Evolutionary conservation across 2,329 filamentous ascomycete species (phyloP).

Genomic region (Teratosphaeria gauchensis): DNA sequence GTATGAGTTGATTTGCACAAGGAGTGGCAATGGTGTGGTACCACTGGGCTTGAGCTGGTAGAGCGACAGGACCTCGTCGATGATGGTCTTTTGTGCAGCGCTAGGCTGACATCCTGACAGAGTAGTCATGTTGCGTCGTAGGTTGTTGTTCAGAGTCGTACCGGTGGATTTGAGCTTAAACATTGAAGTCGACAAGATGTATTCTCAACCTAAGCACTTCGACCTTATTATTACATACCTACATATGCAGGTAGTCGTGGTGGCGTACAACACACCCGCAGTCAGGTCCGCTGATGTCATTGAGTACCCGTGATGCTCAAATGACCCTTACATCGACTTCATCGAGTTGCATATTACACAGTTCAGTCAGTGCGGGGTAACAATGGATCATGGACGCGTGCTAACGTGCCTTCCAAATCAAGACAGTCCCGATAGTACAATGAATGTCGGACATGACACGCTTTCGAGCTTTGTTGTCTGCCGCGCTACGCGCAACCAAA

Average conservation of each 20-base stretch:
- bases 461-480: no score
- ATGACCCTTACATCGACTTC: not conserved
- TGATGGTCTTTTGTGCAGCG: slow-evolving; percentile 11
- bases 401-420: not conserved
- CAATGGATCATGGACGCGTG: not conserved
- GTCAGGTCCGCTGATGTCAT: not conserved
- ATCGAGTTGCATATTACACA: no score
- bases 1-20: not conserved
- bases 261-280: not conserved
- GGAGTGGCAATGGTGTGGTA: not conserved
- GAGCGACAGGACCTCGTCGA: slow-evolving; percentile 17
- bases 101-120: slow-evolving; percentile 7
- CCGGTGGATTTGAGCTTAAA: not conserved
- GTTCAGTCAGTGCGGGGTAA: not conserved
- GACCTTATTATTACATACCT: no score
- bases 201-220: not conserved
- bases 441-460: not conserved
- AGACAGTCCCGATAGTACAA: not conserved
- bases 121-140: not conserved
- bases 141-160: not conserved
- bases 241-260: no score
- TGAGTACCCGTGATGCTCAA: not conserved
- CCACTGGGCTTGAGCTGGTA: slow-evolving; percentile 15
- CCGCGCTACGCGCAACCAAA: no score
- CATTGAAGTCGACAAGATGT: not conserved